A percentile compares a stretch with the other conserved stretches of the same genome.
Conservation (phyloP, 148 eudicot genomes). For the Amaranthus cruentus region DNA sequence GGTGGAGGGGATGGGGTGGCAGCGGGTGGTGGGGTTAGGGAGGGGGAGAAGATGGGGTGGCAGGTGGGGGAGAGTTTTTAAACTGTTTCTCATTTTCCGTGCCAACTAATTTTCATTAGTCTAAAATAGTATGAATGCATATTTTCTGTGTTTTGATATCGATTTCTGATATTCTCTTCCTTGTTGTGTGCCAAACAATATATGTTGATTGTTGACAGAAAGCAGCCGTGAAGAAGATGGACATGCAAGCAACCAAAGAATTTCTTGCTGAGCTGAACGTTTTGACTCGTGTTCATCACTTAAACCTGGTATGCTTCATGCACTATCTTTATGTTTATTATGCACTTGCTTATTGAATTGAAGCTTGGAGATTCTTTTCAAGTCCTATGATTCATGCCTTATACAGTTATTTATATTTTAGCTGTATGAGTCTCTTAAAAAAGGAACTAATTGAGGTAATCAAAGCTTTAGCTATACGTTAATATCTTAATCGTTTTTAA, state of each 20-base stretch:
- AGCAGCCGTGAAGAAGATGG: slow-evolving; percentile 53
- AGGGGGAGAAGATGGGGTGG: too few relatives aligned
- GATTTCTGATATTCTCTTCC: slow-evolving; percentile 5
- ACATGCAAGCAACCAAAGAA: slow-evolving; percentile 45
- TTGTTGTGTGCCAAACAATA: neutral
- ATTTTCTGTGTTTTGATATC: neutral
- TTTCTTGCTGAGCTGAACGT: slow-evolving; percentile 46
- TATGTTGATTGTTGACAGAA: slow-evolving; percentile 22
- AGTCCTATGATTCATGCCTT: neutral
- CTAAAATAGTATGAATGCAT: neutral
- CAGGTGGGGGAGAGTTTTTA: too few relatives aligned
- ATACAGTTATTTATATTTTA: too few relatives aligned
- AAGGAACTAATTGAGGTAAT: too few relatives aligned
- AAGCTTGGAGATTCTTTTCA: too few relatives aligned
- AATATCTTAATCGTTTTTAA: neutral
- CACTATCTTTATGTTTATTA: slow-evolving; percentile 8
- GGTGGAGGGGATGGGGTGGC: too few relatives aligned
- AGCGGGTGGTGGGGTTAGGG: too few relatives aligned
- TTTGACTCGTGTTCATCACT: slow-evolving; percentile 47
- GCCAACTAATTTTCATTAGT: neutral
- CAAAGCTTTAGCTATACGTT: neutral
- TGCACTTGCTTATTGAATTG: neutral
- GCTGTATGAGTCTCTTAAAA: neutral
- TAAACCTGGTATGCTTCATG: slow-evolving; percentile 35
- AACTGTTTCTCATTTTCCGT: neutral